Evolutionary conservation across 768 basidiomycete species (phyloP).

Genomic region (Boletus vermiculosoides): DNA sequence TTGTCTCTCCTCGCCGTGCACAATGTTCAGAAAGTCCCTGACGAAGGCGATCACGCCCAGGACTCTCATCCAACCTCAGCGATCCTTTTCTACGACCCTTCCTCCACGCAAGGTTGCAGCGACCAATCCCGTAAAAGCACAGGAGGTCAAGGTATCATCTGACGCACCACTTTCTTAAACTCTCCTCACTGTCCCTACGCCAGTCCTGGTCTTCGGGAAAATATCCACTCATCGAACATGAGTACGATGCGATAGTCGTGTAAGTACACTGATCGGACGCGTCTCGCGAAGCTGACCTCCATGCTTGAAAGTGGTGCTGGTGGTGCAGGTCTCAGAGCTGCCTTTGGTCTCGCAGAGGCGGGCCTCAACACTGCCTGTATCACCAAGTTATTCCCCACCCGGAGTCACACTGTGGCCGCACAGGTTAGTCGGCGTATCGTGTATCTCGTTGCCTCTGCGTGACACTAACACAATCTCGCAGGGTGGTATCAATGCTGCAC

Average conservation of each 20-base stretch:
- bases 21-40: slow-evolving; percentile 68
- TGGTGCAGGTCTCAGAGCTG: slow-evolving; percentile 96
- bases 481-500: slow-evolving; percentile 98
- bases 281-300: slow-evolving; percentile 13
- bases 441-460: neutral
- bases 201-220: slow-evolving; percentile 81
- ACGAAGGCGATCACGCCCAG: slow-evolving; percentile 35
- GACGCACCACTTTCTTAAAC: slow-evolving; percentile 5
- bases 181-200: slow-evolving; percentile 8
- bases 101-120: slow-evolving; percentile 60
- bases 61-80: slow-evolving; percentile 47
- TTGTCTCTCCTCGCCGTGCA: slow-evolving; percentile 15
- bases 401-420: slow-evolving; percentile 98
- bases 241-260: slow-evolving; percentile 99
- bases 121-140: slow-evolving; percentile 73
- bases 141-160: slow-evolving; percentile 69
- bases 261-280: slow-evolving; percentile 45
- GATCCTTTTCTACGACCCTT: slow-evolving; percentile 67
- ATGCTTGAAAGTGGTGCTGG: slow-evolving; percentile 78
- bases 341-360: slow-evolving; percentile 97
- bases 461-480: slow-evolving; percentile 32
- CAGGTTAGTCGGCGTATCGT: slow-evolving; percentile 53
- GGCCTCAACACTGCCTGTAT: slow-evolving; percentile 99
- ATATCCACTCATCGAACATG: slow-evolving; percentile 97
- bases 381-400: slow-evolving; percentile 97